phyloP scores from a whole-genome alignment of 176 grass and related monocot genomes.

The Juncus effusus region DNA sequence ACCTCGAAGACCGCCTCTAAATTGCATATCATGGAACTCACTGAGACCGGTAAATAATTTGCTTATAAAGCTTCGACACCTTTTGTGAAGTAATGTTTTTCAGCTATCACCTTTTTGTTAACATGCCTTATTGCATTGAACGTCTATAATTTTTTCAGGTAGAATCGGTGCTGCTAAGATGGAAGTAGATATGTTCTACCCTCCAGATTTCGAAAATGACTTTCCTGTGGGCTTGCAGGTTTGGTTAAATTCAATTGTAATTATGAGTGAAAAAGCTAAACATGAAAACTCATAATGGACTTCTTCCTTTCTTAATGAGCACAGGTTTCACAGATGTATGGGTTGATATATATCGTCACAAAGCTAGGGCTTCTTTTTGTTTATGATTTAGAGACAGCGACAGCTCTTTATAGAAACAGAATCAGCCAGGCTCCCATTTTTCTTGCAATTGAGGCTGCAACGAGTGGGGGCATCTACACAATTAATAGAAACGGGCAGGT shows the following conservation, averaged over 20 bases:
- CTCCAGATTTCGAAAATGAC: conserved; percentile 93
- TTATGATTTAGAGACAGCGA: conserved; percentile 89
- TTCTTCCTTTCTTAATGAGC: conserved; percentile 19
- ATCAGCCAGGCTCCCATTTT: conserved; percentile 98
- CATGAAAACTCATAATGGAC: too few relatives aligned
- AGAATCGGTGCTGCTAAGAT: conserved; percentile 90
- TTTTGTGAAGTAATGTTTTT: too few relatives aligned
- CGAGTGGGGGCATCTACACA: conserved; percentile 87
- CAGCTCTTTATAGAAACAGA: conserved; percentile 96
- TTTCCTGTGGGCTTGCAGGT: conserved; percentile 99
- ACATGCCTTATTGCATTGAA: too few relatives aligned
- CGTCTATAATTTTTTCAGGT: too few relatives aligned
- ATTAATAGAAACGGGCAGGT: conserved; percentile 94
- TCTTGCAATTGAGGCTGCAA: conserved; percentile 74
- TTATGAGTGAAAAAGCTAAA: too few relatives aligned
- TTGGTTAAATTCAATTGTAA: too few relatives aligned
- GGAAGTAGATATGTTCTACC: conserved; percentile 89
- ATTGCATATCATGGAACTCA: too few relatives aligned
- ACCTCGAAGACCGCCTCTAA: too few relatives aligned
- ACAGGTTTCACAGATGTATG: conserved; percentile 95
- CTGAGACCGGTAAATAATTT: too few relatives aligned
- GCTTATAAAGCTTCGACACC: too few relatives aligned
- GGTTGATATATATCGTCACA: conserved; percentile 87
- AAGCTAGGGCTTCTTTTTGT: conserved; percentile 97
- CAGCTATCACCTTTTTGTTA: too few relatives aligned